A percentile compares a stretch with the other conserved stretches of the same genome.
Conservation (phyloP, 495 filamentous ascomycete genomes). For the Aspergillus sparsus region DNA sequence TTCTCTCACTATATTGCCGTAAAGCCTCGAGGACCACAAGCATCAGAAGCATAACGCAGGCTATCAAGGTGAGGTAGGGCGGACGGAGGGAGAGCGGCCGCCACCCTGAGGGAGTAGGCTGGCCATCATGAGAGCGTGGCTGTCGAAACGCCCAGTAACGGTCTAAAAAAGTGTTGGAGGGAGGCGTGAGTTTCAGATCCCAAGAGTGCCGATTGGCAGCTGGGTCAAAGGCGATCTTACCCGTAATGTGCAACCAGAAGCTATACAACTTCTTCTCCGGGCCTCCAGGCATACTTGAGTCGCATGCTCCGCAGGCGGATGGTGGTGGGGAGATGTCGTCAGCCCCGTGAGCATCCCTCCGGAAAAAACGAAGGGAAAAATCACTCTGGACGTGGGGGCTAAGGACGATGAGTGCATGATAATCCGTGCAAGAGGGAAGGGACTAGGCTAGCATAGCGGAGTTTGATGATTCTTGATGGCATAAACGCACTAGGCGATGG, state of each 20-base stretch:
- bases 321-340: constrained; percentile 8
- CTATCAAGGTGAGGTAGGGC: constrained; percentile 31
- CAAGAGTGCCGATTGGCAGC: background rate
- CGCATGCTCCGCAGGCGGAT: constrained; percentile 21
- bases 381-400: background rate
- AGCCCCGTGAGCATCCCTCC: background rate
- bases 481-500: background rate
- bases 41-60: constrained; percentile 31
- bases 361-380: background rate
- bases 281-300: constrained; percentile 24
- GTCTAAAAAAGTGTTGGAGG: background rate
- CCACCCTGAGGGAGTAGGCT: constrained; percentile 30
- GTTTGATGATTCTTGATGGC: background rate
- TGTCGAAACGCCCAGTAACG: constrained; percentile 13
- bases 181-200: background rate
- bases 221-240: background rate
- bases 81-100: constrained; percentile 41
- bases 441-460: background rate
- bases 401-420: background rate
- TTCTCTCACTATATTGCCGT: constrained; percentile 36
- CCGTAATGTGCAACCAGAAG: constrained; percentile 18
- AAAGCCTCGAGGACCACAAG: constrained; percentile 34
- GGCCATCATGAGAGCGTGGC: constrained; percentile 17
- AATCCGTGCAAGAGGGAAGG: background rate
- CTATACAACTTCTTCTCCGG: constrained; percentile 16